Base-by-base conservation (phyloP, 495 filamentous ascomycete species). In the Neurospora sp. region DNA sequence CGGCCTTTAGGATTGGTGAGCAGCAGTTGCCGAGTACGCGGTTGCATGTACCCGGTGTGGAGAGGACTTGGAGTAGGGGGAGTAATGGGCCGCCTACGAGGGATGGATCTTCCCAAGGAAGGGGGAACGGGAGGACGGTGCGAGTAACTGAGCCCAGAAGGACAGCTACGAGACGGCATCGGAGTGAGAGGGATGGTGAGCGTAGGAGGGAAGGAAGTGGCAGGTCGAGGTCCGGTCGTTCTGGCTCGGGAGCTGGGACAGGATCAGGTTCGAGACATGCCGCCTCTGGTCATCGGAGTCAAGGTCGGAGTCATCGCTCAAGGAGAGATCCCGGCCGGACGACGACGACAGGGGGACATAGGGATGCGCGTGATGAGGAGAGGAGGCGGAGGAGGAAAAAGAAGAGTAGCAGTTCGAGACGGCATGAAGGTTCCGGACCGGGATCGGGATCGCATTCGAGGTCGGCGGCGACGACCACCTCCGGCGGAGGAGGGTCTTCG, bases 11-110 rank as follows among this genome's bases (percentile, higher is more conserved):
- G 12, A 74, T 85, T 5, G 78, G 78, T 0, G 73, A 82, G 38
- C 76, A 80, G 20, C 76, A 77, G 48, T 72, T 85, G 37, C 83
- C 83, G 40, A 81, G 81, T 31, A 81, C 82, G 41, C 73, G 82
- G 69, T 70, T 85, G 68, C 78, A 82, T 41, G 74, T 85, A 38
- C 84, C 85, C 0, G 79, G 81, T 27, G 76, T 84, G 40, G 78
- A 75, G 40, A 75, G 79, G 72, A 78, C 81, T 7, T 79, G 78
- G 81, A 78, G 78, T n/a, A 71, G 74, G 73, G 79, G 74, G 40
- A 79, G 75, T 11, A 80, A 81, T 16, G 78, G 80, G 1, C 78
- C 79, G 41, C 75, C 78, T 1, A 75, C 80, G 0, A 72, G 80
- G 71, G 74, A 59, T 31, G 48, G n/a, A 22, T 39, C 31, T 41